Conservation (phyloP, 768 basidiomycete species). For the Tephrocybe rancida region DNA sequence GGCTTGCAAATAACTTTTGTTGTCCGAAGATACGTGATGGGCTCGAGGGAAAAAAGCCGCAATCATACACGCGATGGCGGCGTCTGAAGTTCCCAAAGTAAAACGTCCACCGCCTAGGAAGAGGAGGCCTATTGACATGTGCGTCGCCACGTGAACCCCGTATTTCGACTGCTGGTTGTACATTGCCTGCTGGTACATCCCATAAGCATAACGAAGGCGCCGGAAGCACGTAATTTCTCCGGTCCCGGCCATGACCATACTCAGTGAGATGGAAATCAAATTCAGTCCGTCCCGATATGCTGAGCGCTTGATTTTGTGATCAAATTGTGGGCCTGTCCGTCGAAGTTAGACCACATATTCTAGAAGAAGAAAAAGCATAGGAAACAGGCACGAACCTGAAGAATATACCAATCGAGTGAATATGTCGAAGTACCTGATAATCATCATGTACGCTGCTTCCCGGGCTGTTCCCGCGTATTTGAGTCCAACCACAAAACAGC, state of each 20-base stretch:
- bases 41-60: conserved; percentile 93
- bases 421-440: conserved; percentile 81
- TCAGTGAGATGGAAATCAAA: conserved; percentile 81
- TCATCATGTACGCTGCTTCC: conserved; percentile 82
- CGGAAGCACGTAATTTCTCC: conserved; percentile 91
- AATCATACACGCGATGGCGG: conserved; percentile 88
- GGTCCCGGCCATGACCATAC: conserved; percentile 97
- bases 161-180: conserved; percentile 74
- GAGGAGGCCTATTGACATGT: conserved; percentile 87
- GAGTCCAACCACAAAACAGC: conserved; percentile 88
- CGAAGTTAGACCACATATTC: conserved; percentile 4
- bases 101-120: conserved; percentile 94
- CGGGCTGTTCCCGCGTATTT: conserved; percentile 95
- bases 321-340: conserved; percentile 72
- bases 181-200: conserved; percentile 72
- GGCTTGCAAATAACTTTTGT: conserved; percentile 89
- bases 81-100: conserved; percentile 89
- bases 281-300: conserved; percentile 88
- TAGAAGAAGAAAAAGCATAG: conserved; percentile 1
- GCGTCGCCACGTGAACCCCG: conserved; percentile 87
- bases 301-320: conserved; percentile 85
- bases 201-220: conserved; percentile 86
- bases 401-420: conserved; percentile 73
- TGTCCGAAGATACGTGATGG: conserved; percentile 78
- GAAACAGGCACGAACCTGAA: conserved; percentile 50